These are phyloP conservation scores for Fusarium chlamydosporum DNA, from an alignment of 2,329 filamentous ascomycete genomes.

Conservation along the genomic window DNA sequence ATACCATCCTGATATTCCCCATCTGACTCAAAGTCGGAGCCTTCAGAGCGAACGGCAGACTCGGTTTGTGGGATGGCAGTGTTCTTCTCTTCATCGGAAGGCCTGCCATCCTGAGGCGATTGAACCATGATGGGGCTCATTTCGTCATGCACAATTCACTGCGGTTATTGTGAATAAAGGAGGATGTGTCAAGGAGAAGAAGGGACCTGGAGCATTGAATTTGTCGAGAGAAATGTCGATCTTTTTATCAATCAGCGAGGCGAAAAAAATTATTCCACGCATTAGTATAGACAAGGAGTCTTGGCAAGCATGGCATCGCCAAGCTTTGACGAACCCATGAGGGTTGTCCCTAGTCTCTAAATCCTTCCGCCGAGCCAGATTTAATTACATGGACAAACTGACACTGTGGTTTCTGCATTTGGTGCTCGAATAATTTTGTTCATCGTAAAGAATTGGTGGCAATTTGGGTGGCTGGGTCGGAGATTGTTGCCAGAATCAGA, in stretches of 20 bases:
- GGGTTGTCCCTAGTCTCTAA: background rate
- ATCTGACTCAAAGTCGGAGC: slow-evolving; percentile 19
- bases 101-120: slow-evolving; percentile 8
- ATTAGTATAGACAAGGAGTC: slow-evolving; percentile 12
- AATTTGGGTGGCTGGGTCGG: slow-evolving; percentile 7
- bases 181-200: background rate
- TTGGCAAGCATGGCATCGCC: background rate
- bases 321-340: background rate
- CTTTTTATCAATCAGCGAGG: slow-evolving; percentile 16
- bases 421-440: background rate
- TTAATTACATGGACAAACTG: background rate
- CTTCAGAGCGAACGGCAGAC: slow-evolving; percentile 13
- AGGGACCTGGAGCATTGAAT: background rate
- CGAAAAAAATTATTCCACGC: slow-evolving; percentile 6
- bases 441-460: background rate
- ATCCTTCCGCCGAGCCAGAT: slow-evolving; percentile 5
- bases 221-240: background rate
- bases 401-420: background rate
- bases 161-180: background rate
- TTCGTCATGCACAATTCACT: slow-evolving; percentile 3
- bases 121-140: slow-evolving; percentile 19
- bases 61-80: background rate
- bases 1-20: slow-evolving; percentile 55
- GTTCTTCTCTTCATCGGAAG: slow-evolving; percentile 18
- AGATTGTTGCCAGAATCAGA: slow-evolving; percentile 19